Conservation (phyloP, 2,329 filamentous ascomycete species). For the Shiraia sp. region DNA sequence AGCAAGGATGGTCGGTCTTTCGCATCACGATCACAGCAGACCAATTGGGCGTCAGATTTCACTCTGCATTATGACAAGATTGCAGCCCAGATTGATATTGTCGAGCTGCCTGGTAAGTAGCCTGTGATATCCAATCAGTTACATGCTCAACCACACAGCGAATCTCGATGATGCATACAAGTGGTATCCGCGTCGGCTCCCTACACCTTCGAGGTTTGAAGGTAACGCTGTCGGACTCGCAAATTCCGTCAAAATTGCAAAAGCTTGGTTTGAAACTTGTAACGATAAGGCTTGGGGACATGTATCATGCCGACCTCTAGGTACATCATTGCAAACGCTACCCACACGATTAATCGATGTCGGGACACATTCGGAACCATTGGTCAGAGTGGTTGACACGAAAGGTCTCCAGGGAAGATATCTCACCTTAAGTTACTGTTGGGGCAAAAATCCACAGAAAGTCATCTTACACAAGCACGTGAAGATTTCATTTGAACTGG, state of each 20-base stretch:
- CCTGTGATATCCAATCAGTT: background rate
- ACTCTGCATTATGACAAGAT: background rate
- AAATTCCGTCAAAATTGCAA: background rate
- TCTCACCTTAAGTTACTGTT: background rate
- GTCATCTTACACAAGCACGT: background rate
- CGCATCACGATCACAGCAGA: background rate
- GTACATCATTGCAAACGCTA: background rate
- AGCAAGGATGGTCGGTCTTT: background rate
- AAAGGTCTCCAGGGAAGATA: background rate
- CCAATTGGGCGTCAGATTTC: background rate
- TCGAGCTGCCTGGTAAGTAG: background rate
- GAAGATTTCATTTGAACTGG: background rate
- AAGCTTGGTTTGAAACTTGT: background rate
- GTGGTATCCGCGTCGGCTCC: background rate
- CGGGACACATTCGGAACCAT: background rate
- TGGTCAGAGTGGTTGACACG: background rate
- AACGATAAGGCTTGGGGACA: background rate
- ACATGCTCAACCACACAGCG: background rate
- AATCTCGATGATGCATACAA: background rate
- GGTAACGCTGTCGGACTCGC: background rate
- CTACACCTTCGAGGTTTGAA: background rate
- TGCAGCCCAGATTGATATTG: background rate
- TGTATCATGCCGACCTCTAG: background rate
- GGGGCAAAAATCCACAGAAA: background rate
- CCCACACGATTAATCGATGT: background rate